Conservation (phyloP, 805 yeast genomes). For the Kazachstania viticola region DNA sequence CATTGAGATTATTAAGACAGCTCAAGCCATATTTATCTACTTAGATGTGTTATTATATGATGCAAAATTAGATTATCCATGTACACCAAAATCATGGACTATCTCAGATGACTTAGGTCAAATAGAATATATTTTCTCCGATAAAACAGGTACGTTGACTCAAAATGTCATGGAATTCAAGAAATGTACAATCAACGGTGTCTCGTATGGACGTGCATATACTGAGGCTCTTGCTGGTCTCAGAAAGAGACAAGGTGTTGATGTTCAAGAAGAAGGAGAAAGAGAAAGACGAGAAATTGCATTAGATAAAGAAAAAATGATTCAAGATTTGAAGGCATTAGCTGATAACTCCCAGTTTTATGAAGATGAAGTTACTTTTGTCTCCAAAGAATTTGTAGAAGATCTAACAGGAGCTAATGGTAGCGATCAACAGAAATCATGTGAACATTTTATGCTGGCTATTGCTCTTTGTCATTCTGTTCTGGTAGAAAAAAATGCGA, state of each 20-base stretch:
- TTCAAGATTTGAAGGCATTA: conserved; percentile 31
- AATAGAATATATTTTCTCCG: conserved; percentile 74
- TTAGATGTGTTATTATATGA: conserved; percentile 67
- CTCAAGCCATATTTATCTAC: conserved; percentile 71
- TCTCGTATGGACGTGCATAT: conserved; percentile 65
- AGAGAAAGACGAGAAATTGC: conserved; percentile 42
- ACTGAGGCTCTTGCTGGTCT: conserved; percentile 78
- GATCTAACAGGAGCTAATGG: conserved; percentile 43
- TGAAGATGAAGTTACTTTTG: conserved; percentile 57
- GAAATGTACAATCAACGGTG: conserved; percentile 66
- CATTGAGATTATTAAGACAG: conserved; percentile 72
- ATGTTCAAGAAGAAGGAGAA: conserved; percentile 50
- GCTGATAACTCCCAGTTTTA: conserved; percentile 31
- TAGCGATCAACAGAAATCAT: conserved; percentile 39
- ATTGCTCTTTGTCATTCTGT: conserved; percentile 75
- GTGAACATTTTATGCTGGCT: conserved; percentile 67
- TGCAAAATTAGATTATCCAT: conserved; percentile 60
- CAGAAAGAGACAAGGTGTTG: conserved; percentile 65
- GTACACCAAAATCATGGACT: conserved; percentile 78
- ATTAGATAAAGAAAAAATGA: conserved; percentile 48
- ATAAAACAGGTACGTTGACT: conserved; percentile 75
- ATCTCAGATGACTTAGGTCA: conserved; percentile 83
- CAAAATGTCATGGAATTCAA: conserved; percentile 83
- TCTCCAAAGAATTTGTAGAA: conserved; percentile 50
- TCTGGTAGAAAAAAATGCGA: conserved; percentile 53